Base-by-base conservation (phyloP, 768 basidiomycete species). In the Xanthoconium stramineum region DNA sequence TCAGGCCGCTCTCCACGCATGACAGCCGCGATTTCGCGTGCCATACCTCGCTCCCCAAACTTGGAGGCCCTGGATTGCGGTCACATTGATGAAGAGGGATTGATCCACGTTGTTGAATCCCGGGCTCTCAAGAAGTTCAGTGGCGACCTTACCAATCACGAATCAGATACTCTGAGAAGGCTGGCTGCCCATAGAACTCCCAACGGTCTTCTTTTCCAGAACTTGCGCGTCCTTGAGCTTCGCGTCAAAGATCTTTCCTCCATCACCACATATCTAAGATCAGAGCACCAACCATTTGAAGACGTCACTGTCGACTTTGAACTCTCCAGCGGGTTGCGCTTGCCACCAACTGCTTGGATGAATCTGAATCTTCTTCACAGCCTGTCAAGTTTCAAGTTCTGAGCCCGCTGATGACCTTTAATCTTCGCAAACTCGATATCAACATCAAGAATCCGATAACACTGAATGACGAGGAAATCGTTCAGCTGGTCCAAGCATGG, bases 401-500 rank as follows among this genome's bases (percentile, higher is more conserved):
- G 29, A 46, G 47, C 28, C 58, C 49, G 8, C 20, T 60, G 32
- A 28, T 19, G 39, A 6, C 17, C 24, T 55, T 60, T 14, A 54
- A 35, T 19, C 59, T 47, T n/a, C 36, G 19, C 5, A 1, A 6
- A 6, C 19, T 61, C 29, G 30, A 38, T 14, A 5, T 52, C 39
- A 5, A 20, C 1, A 5, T 58, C 6, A 0, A 1, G 6, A 48
- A 39, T 29, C 17, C 15, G 6, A n/a, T 53, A 24, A 50, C 46
- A 11, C 14, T 60, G 52, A 33, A 47, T 12, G 59, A 59, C 11
- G 48, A 59, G 4, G 57, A 47, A 43, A 19, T 59, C 14, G n/a
- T 1, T 30, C 24, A 0, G 13, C 36, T 50, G 19, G 52, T 52
- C 33, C 33, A 40, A 17, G 52, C 30, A 17, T 60, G 53, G 50